Conservation (phyloP, 73 alveolate genomes). For the Paramecium pentaurelia region DNA sequence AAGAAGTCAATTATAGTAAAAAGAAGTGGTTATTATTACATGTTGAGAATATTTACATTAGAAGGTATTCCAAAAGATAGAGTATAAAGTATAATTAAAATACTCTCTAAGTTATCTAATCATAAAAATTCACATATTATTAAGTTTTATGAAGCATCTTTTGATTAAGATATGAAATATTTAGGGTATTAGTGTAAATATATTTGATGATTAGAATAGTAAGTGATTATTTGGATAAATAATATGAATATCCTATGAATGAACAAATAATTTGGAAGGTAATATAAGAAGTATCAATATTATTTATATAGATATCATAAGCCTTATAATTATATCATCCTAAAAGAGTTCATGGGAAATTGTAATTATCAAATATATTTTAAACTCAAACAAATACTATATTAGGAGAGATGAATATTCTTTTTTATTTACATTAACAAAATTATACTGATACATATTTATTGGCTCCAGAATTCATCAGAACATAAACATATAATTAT, state of each 20-base stretch:
- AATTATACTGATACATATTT: constrained; percentile 11
- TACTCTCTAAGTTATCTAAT: background rate
- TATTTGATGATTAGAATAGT: background rate
- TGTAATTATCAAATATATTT: background rate
- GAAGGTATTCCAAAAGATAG: background rate
- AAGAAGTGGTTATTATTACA: constrained; percentile 30
- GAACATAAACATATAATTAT: background rate
- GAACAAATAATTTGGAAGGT: background rate
- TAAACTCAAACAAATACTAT: background rate
- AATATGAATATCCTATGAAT: background rate
- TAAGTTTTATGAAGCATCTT: constrained; percentile 23
- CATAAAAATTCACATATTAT: background rate
- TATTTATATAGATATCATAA: background rate
- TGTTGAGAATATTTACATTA: background rate
- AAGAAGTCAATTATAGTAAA: background rate
- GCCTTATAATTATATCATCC: background rate
- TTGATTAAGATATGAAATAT: constrained; percentile 28
- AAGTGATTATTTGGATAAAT: constrained; percentile 16
- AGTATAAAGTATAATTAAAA: background rate
- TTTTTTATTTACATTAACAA: background rate
- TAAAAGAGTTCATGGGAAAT: constrained; percentile 1
- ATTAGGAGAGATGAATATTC: constrained; percentile 16
- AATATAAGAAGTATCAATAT: background rate
- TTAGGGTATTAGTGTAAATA: background rate
- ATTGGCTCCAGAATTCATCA: constrained; percentile 37